Evolutionary conservation across 441 rosid species (phyloP), one percentile per base, ranked within the genome.

Genomic region (Gossypium gossypioides): DNA sequence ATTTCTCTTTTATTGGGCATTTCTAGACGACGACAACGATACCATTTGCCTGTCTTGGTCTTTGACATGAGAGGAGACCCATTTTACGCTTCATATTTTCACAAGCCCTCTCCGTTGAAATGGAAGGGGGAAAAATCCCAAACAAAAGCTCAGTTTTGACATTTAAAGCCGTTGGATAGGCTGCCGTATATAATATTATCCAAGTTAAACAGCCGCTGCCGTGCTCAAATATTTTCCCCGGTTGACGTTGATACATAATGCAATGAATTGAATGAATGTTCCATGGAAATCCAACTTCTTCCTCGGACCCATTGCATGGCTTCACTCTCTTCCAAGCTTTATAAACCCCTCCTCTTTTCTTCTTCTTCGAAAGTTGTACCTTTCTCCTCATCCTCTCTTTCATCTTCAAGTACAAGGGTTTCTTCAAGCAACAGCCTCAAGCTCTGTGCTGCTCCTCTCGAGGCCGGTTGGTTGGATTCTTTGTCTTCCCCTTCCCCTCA

Each of bases 381-480:
- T 44, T 22, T 72, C 51, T 52, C 42, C 56, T 37, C 76, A 22
- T 55, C 57, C 67, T 73, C 81, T 19, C n/a, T 48, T 37, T 15
- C 34, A 15, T 55, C 67, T 0, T 5, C 71, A 18, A 15, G 9
- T 5, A 6, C 34, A 1, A 72, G 69, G 7, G 59, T 50, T 10
- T 72, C 69, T 22, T 16, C 52, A 1, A 0, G 19, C 27, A 54
- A 75, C 22, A 69, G 73, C 70, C 81, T 74, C 62, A 71, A 44
- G 61, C 87, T 73, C 72, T 82, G 63, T 9, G 75, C 73, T 1
- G 84, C 84, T 22, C 75, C 82, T 25, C 78, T 93, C 52, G 87
- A 88, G 83, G 84, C 84, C 80, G 74, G 80, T 72, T 91, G 97
- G 98, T 72, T 93, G 22, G 87, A 85, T 27, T 88, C 97, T 18